Evolutionary conservation across 306 rosid genomes (phyloP).

Genomic region (barrel medic (Medicago truncatula)): MtrunA17r5.0-ANR NC_053049.1:47872501-47873000

Average conservation of each 20-base stretch:
- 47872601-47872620: not conserved
- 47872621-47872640: conserved; percentile 23
- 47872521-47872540: not conserved
- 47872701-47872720: conserved; percentile 86
- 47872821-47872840: conserved; percentile 37
- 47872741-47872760: conserved; percentile 88
- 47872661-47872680: conserved; percentile 61
- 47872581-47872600: conserved; percentile 9
- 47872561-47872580: not conserved
- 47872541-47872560: not conserved
- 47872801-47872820: not conserved
- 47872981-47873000: not conserved
- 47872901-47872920: conserved; percentile 99
- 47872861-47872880: conserved; percentile 92
- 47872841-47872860: conserved; percentile 72
- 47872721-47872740: conserved; percentile 93
- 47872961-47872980: conserved; percentile 7
- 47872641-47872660: not conserved
- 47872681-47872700: conserved; percentile 78
- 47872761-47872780: conserved; percentile 68
- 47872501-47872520: not conserved
- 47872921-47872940: conserved; percentile 80
- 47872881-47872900: conserved; percentile 92
- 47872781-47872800: conserved; percentile 13
- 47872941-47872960: conserved; percentile 30